Percentiles rank a stretch among this genome's conserved stretches.
Conservation (phyloP, 2,329 filamentous ascomycete species). For the Colletotrichum kahawae region DNA sequence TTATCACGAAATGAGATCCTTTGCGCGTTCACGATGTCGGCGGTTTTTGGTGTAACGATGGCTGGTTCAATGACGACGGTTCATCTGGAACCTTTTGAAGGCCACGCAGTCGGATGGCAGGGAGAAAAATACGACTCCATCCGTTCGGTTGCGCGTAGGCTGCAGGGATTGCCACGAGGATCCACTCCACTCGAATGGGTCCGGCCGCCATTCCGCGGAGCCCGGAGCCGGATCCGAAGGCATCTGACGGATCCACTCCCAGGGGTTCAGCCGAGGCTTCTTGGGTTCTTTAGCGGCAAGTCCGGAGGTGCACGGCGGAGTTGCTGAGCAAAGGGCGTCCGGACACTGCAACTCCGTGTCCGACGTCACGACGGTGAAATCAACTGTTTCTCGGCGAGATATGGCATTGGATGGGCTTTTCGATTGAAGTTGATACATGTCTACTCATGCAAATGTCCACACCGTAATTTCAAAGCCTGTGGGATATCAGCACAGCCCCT, state of each 20-base stretch:
- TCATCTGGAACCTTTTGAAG: constrained; percentile 1
- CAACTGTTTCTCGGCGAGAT: background rate
- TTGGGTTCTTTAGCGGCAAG: background rate
- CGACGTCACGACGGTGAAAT: background rate
- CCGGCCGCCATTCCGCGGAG: background rate
- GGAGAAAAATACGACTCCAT: background rate
- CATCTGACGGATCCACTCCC: background rate
- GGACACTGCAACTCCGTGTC: background rate
- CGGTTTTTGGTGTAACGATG: background rate
- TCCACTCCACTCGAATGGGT: background rate
- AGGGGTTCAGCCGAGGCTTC: background rate
- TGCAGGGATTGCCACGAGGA: background rate
- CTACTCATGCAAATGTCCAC: background rate
- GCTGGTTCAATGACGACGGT: background rate
- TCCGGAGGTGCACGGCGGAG: background rate
- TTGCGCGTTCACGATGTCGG: background rate
- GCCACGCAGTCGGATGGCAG: background rate
- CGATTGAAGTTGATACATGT: background rate
- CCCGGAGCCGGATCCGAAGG: background rate
- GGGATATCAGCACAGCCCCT: background rate
- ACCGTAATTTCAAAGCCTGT: background rate
- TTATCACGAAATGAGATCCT: background rate
- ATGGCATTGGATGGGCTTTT: background rate
- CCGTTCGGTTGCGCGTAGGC: background rate
- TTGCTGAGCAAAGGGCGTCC: background rate